These are phyloP conservation scores for Schizochytrium sp. DNA, from an alignment of 108 stramenopile species.

Conservation along the genomic window DNA sequence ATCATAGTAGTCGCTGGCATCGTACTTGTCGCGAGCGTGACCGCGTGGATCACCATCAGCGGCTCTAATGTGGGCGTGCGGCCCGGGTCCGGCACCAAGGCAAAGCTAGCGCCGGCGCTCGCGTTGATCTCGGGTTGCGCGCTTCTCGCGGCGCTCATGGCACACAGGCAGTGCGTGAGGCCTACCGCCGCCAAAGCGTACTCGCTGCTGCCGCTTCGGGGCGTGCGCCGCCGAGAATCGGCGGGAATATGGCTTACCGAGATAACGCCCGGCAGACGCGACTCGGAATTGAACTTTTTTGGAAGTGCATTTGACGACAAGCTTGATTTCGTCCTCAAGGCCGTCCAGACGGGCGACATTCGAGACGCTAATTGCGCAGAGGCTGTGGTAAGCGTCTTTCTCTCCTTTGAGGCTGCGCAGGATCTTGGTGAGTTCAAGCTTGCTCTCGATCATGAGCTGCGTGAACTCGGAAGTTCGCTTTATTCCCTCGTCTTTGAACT, in stretches of 20 bases:
- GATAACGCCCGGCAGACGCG: not conserved
- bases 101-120: too few relatives aligned
- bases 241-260: not conserved
- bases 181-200: not conserved
- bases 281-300: not conserved
- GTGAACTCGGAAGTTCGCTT: not conserved
- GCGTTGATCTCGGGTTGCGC: not conserved
- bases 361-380: not conserved
- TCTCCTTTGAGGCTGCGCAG: not conserved
- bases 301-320: not conserved
- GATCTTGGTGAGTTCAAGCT: not conserved
- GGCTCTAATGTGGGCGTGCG: too few relatives aligned
- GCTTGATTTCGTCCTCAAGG: not conserved
- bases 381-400: not conserved
- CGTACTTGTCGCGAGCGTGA: too few relatives aligned
- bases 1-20: too few relatives aligned
- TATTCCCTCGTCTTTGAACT: not conserved
- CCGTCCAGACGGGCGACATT: not conserved
- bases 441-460: not conserved
- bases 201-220: not conserved
- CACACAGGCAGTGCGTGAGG: not conserved
- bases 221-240: not conserved
- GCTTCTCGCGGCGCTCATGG: not conserved
- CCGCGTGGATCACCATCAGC: too few relatives aligned
- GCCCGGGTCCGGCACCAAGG: too few relatives aligned